These are phyloP conservation scores for Plasmopara halstedii DNA, from an alignment of 352 stramenopile species.

Conservation along the genomic window DNA sequence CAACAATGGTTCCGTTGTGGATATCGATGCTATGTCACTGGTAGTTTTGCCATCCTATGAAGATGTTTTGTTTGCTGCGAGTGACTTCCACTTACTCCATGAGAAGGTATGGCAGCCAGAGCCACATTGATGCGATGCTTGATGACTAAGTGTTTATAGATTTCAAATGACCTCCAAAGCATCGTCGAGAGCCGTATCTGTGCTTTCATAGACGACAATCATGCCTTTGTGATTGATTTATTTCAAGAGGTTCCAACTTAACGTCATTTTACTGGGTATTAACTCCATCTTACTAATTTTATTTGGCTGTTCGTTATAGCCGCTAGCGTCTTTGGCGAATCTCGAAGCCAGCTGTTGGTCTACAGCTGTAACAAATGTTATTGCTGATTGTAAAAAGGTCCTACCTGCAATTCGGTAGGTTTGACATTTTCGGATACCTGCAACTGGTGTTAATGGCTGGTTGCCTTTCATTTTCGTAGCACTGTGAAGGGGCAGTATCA, in stretches of 20 bases:
- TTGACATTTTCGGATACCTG: not conserved
- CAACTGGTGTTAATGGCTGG: not conserved
- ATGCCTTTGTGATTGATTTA: constrained; percentile 39
- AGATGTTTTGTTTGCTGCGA: constrained; percentile 61
- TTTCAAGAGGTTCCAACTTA: constrained; percentile 47
- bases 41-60: constrained; percentile 45
- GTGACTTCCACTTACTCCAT: constrained; percentile 59
- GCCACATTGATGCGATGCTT: not conserved
- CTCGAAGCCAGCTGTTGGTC: constrained; percentile 65
- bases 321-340: constrained; percentile 26
- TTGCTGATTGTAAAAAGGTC: constrained; percentile 83
- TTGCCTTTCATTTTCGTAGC: constrained; percentile 12
- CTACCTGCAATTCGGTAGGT: constrained; percentile 68
- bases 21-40: constrained; percentile 34
- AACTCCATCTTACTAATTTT: too few species aligned
- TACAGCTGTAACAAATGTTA: constrained; percentile 41
- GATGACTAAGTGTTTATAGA: constrained; percentile 19
- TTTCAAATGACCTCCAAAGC: constrained; percentile 37
- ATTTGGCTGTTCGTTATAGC: constrained; percentile 16
- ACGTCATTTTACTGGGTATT: too few species aligned
- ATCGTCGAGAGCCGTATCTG: constrained; percentile 28
- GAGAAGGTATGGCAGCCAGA: constrained; percentile 32
- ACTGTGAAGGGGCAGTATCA: constrained; percentile 87
- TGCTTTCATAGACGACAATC: constrained; percentile 34
- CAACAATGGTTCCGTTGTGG: constrained; percentile 35